A percentile compares a stretch with the other conserved stretches of the same genome.
Evolutionary conservation across 768 basidiomycete species (phyloP).

Genomic region (Sistotremastrum suecicum): DNA sequence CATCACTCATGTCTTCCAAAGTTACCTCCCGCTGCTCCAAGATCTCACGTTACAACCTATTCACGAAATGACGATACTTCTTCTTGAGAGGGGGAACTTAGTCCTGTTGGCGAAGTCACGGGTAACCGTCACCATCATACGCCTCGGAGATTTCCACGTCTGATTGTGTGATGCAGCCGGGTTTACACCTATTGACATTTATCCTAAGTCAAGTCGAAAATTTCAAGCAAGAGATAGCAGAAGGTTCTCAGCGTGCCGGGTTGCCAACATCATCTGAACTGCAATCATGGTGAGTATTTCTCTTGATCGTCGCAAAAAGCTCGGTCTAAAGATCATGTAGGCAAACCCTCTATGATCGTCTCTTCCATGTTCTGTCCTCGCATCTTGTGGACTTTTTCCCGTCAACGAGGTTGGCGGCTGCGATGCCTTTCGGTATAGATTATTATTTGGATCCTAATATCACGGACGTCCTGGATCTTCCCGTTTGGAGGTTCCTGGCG

Average conservation of each 20-base stretch:
- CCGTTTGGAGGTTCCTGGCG: slow-evolving; percentile 91
- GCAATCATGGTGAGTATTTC: slow-evolving; percentile 54
- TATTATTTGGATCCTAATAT: slow-evolving; percentile 12
- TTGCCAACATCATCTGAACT: slow-evolving; percentile 58
- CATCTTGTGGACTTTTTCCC: slow-evolving; percentile 79
- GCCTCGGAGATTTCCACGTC: neutral
- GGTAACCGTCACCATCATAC: slow-evolving; percentile 30
- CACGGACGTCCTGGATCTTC: slow-evolving; percentile 66
- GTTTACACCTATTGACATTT: slow-evolving; percentile 78
- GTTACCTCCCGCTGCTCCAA: slow-evolving; percentile 70
- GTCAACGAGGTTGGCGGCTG: slow-evolving; percentile 53
- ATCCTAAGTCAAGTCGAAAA: slow-evolving; percentile 89
- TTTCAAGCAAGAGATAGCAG: slow-evolving; percentile 58
- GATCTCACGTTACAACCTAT: slow-evolving; percentile 70
- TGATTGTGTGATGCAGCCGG: slow-evolving; percentile 46
- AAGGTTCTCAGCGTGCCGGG: slow-evolving; percentile 38
- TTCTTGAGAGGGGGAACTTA: slow-evolving; percentile 69
- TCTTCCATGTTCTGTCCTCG: slow-evolving; percentile 68
- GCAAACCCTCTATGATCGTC: slow-evolving; percentile 78
- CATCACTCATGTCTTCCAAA: slow-evolving; percentile 72
- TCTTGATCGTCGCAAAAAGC: neutral
- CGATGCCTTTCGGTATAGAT: slow-evolving; percentile 16
- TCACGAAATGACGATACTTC: slow-evolving; percentile 70
- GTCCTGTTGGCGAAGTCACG: slow-evolving; percentile 61
- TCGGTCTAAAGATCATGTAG: slow-evolving; percentile 23